Evolutionary conservation across 129 eudicot genomes (phyloP).

Genomic region (Ambrosia trifida): DNA sequence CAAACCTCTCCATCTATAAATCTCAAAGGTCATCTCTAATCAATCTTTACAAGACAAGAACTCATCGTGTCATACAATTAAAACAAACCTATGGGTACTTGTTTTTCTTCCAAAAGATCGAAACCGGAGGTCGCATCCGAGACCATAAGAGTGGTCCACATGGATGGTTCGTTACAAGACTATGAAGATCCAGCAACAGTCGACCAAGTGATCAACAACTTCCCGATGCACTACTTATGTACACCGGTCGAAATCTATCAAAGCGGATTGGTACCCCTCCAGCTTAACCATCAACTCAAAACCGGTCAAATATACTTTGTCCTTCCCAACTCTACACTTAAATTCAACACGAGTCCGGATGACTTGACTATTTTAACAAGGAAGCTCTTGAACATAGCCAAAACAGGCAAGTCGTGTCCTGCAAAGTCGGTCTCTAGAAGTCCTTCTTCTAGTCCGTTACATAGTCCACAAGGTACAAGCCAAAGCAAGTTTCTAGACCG

Average conservation of each 20-base stretch:
- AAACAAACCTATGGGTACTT: conserved; percentile 23
- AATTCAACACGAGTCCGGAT: conserved; percentile 37
- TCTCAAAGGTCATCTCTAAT: not conserved
- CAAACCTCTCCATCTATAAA: conserved; percentile 18
- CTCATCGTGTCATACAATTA: not conserved
- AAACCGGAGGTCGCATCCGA: not conserved
- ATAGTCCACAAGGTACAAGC: conserved; percentile 10
- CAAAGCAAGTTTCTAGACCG: not conserved
- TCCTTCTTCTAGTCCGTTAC: conserved; percentile 26
- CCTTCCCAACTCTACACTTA: conserved; percentile 50
- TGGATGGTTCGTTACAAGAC: conserved; percentile 52
- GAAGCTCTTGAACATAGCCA: conserved; percentile 49
- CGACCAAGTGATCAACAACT: conserved; percentile 41
- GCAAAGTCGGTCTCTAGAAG: conserved; percentile 11
- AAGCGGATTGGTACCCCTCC: conserved; percentile 41
- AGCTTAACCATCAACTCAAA: conserved; percentile 37
- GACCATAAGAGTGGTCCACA: conserved; percentile 51
- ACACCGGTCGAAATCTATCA: conserved; percentile 50
- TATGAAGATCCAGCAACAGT: conserved; percentile 51
- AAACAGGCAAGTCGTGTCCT: conserved; percentile 13
- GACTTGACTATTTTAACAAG: conserved; percentile 50
- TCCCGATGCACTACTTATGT: conserved; percentile 51
- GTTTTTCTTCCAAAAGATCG: conserved; percentile 28
- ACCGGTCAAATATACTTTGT: conserved; percentile 52
- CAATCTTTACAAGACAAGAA: not conserved